Evolutionary conservation across 2,329 filamentous ascomycete genomes (phyloP), one percentile per base, ranked within the genome.

Genomic region (Hymenoscyphus occultus): DNA sequence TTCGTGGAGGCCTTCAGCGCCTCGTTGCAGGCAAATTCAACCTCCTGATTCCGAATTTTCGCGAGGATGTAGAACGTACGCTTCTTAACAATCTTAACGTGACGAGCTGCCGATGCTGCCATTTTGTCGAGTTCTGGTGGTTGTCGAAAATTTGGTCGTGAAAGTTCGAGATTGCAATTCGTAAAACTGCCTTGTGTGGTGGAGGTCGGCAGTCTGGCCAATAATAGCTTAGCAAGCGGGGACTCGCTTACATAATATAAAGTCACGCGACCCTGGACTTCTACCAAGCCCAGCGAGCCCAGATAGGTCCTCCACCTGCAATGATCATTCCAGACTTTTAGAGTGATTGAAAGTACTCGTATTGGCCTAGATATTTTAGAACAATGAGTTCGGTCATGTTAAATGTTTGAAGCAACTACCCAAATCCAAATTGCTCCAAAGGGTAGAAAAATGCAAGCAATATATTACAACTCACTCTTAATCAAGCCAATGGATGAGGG

Each of bases 61-160:
- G n/a, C n/a, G 12, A 16, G 31, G 4, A 31, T 35, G 16, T 10
- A 28, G 74, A 78, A 93, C 92, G 80, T 94, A 96, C 93, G 93
- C 93, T 99, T 99, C 92, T 99, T 99, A 80, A 99, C 92, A 88
- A 99, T 99, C 79, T 93, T 90, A 80, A 98, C 89, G 84, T 98
- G 95, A 88, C 96, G 96, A 91, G 96, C 96, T 84, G 94, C 91
- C 90, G 93, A 88, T 87, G 94, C 93, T 95, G 98, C 98, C 93
- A 94, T 71, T 74, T 51, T 19, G 45, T 51, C 45, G 45, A 35
- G 35, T 35, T 35, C 35, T 35, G 35, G 71, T 57, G 73, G 57
- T 31, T 51, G 60, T 71, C 48, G 71, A 69, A 56, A 61, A 40
- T n/a, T 40, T 48, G 19, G 45, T 45, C n/a, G 45, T 9, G 6